phyloP scores from a whole-genome alignment of 2,329 filamentous ascomycete species.

The Fusarium coffeatum region DNA sequence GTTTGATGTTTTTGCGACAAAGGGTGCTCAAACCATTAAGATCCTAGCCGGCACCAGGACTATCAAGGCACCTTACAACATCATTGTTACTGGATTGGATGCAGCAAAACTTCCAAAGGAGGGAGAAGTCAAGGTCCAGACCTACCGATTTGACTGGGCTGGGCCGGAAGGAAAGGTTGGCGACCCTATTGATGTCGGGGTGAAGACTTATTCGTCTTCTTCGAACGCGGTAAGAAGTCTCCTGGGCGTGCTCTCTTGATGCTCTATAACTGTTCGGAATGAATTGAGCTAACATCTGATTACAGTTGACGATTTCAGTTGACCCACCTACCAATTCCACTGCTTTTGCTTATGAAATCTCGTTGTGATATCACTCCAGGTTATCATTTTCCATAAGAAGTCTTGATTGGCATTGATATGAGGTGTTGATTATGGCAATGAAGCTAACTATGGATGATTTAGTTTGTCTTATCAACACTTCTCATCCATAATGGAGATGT shows the following conservation, averaged over 20 bases:
- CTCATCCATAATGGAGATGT: too few relatives aligned
- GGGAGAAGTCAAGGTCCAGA: background rate
- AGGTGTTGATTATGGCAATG: too few relatives aligned
- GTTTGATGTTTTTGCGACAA: background rate
- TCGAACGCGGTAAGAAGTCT: background rate
- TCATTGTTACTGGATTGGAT: fast-evolving
- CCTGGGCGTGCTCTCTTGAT: too few relatives aligned
- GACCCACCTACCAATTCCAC: background rate
- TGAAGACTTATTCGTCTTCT: background rate
- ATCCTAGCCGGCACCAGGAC: background rate
- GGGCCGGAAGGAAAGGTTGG: background rate
- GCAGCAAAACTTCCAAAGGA: background rate
- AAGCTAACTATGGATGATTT: too few relatives aligned
- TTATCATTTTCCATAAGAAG: too few relatives aligned
- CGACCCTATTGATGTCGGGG: background rate
- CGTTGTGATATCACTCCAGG: background rate
- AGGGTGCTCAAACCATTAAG: background rate
- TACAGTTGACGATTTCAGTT: background rate
- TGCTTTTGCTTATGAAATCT: background rate
- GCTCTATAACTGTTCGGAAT: background rate
- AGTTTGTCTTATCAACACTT: too few relatives aligned
- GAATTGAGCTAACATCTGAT: fast-evolving
- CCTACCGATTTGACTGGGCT: background rate
- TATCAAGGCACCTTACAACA: background rate
- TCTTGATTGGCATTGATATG: too few relatives aligned